Evolutionary conservation across 2,329 filamentous ascomycete species (phyloP).

Genomic region (Alternaria triticina): DNA sequence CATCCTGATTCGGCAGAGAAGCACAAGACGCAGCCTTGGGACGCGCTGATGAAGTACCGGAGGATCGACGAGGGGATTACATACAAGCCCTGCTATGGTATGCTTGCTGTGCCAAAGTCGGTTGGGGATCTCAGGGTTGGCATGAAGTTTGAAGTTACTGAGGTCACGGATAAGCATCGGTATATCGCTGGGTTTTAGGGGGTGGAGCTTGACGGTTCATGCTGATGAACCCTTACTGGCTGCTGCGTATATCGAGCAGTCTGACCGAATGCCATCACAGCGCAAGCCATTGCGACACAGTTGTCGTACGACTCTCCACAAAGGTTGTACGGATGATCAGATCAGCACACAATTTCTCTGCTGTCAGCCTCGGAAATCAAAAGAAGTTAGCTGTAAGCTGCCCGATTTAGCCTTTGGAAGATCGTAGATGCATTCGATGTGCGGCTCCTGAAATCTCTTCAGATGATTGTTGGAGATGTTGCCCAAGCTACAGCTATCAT

Average conservation of each 20-base stretch:
- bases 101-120: constrained; percentile 67
- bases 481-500: not conserved
- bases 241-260: not conserved
- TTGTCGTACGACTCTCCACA: not conserved
- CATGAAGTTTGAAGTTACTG: constrained; percentile 63
- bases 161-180: constrained; percentile 63
- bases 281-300: not conserved
- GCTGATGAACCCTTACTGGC: no score
- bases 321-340: not conserved
- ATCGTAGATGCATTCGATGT: not conserved
- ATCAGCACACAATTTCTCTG: not conserved
- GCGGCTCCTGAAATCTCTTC: not conserved
- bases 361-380: not conserved
- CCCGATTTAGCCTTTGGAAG: not conserved
- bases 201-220: not conserved
- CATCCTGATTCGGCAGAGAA: constrained; percentile 66
- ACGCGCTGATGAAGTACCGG: constrained; percentile 66
- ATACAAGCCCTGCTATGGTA: constrained; percentile 71
- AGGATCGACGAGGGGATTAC: constrained; percentile 65
- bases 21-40: constrained; percentile 66
- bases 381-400: not conserved
- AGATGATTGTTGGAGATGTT: not conserved
- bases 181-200: constrained; percentile 54
- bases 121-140: constrained; percentile 64
- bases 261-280: not conserved